Conservation (phyloP, 1,284 basidiomycete species). For the Leucoagaricus sp. region DNA sequence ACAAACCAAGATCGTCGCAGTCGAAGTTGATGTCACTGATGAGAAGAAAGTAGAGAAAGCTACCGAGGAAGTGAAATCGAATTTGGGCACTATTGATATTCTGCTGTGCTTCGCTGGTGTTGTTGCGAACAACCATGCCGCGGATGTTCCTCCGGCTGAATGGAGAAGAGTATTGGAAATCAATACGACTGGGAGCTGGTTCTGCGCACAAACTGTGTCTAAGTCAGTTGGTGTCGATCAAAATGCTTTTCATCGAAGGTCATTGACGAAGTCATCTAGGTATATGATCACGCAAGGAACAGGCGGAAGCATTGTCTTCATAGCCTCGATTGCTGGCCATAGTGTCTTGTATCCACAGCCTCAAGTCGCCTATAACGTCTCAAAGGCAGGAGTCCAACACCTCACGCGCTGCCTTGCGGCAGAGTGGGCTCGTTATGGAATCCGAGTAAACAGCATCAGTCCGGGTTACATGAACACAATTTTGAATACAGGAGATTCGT, state of each 20-base stretch:
- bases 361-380: constrained; percentile 37
- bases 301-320: constrained; percentile 43
- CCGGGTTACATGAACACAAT: constrained; percentile 48
- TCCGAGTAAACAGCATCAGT: constrained; percentile 43
- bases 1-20: constrained; percentile 31
- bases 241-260: not conserved
- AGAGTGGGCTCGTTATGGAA: constrained; percentile 43
- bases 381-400: constrained; percentile 35
- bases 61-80: constrained; percentile 28
- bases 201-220: constrained; percentile 42
- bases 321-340: constrained; percentile 43
- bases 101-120: constrained; percentile 45
- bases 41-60: constrained; percentile 29
- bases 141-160: constrained; percentile 29
- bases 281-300: constrained; percentile 42
- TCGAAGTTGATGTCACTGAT: constrained; percentile 39
- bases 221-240: constrained; percentile 27
- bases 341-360: constrained; percentile 41
- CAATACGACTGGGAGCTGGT: constrained; percentile 44
- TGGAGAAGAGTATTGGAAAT: constrained; percentile 41
- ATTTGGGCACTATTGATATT: constrained; percentile 36
- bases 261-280: constrained; percentile 20
- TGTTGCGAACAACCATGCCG: constrained; percentile 33
- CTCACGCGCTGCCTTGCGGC: constrained; percentile 36
- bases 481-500: constrained; percentile 36